Conservation (phyloP, 1,139 yeast genomes). For the Meyerozyma smithsonii region DNA sequence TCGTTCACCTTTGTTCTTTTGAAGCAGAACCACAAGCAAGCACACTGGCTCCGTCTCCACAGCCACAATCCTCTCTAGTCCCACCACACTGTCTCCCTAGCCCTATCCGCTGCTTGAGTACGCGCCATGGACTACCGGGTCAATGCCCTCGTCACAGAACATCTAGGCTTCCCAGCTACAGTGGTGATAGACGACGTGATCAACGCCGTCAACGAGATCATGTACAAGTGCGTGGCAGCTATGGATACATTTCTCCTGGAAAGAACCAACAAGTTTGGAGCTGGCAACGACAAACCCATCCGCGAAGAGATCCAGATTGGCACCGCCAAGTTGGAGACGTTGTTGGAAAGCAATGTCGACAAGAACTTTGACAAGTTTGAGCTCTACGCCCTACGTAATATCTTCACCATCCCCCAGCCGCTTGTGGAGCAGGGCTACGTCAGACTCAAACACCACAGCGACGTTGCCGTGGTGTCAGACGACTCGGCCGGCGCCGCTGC, state of each 20-base stretch:
- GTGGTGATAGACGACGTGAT: constrained; percentile 84
- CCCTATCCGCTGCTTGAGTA: too few relatives aligned
- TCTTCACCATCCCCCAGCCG: constrained; percentile 68
- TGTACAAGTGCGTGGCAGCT: constrained; percentile 80
- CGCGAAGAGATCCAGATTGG: constrained; percentile 63
- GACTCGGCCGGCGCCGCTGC: constrained; percentile 17
- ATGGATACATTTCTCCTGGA: constrained; percentile 62
- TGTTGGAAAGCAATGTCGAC: constrained; percentile 76
- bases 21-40: background rate
- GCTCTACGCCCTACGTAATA: constrained; percentile 72
- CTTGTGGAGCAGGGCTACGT: constrained; percentile 64
- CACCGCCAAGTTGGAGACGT: constrained; percentile 73
- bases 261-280: constrained; percentile 17
- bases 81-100: too few relatives aligned
- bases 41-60: background rate
- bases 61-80: too few relatives aligned
- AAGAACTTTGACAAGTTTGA: constrained; percentile 84
- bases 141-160: constrained; percentile 72
- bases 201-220: constrained; percentile 79
- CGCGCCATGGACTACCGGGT: constrained; percentile 29
- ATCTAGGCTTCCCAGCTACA: constrained; percentile 83
- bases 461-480: constrained; percentile 31
- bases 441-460: constrained; percentile 64
- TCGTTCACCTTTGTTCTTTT: too few relatives aligned
- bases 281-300: constrained; percentile 4